These are phyloP conservation scores for Aspergillus calidoustus DNA, from an alignment of 2,329 filamentous ascomycete species.

Conservation along the genomic window DNA sequence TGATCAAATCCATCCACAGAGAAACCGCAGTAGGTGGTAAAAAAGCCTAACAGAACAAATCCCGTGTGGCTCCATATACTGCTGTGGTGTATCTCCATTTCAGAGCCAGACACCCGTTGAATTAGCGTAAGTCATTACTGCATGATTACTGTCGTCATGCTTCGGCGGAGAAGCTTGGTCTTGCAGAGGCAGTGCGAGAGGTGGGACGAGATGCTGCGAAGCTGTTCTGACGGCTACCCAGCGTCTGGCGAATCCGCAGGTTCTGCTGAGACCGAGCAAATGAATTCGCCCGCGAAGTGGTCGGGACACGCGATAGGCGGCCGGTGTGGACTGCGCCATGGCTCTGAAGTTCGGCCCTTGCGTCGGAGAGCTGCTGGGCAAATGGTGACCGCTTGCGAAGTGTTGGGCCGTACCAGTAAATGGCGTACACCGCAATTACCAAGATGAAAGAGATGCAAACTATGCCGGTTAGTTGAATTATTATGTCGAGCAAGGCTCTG, in stretches of 20 bases:
- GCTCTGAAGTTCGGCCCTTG: constrained; percentile 38
- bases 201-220: constrained; percentile 38
- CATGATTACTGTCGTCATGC: not conserved
- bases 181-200: constrained; percentile 37
- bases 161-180: constrained; percentile 29
- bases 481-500: not conserved
- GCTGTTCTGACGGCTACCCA: constrained; percentile 42
- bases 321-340: constrained; percentile 27
- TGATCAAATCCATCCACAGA: not conserved
- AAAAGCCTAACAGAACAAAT: not conserved
- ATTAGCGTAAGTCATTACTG: constrained; percentile 10
- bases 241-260: constrained; percentile 39
- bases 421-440: constrained; percentile 66
- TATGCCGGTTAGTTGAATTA: constrained; percentile 16
- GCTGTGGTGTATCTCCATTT: not conserved
- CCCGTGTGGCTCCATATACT: not conserved
- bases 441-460: constrained; percentile 64
- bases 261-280: constrained; percentile 47
- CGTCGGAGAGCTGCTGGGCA: constrained; percentile 64
- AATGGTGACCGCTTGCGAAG: constrained; percentile 67
- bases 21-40: not conserved
- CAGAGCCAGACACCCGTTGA: not conserved
- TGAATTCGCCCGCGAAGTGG: constrained; percentile 41
- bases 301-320: constrained; percentile 40
- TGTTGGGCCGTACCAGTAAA: constrained; percentile 67